Conservation (phyloP, 2,329 filamentous ascomycete species). For the Xylaria sp. region DNA sequence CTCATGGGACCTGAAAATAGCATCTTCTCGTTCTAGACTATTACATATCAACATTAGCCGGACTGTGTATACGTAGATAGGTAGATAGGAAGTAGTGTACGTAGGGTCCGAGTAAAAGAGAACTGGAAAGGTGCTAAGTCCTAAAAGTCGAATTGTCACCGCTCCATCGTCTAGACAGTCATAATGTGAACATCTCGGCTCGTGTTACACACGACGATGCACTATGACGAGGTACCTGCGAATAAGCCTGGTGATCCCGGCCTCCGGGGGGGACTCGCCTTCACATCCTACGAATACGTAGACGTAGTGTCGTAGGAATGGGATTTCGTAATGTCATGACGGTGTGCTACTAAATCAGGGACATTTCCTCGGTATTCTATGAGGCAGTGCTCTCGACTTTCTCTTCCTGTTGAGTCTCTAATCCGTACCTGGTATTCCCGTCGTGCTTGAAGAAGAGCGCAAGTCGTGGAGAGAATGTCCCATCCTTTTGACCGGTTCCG, state of each 20-base stretch:
- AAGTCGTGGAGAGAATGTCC: background rate
- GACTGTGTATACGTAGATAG: too few relatives aligned
- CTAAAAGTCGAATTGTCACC: background rate
- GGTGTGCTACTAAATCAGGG: background rate
- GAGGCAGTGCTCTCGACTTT: too few relatives aligned
- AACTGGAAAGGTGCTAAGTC: background rate
- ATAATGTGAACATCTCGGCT: background rate
- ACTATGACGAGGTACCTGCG: slow-evolving; percentile 3
- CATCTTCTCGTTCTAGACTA: background rate
- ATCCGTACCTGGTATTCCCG: too few relatives aligned
- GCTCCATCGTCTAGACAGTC: background rate
- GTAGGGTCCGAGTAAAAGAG: background rate
- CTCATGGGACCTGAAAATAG: background rate
- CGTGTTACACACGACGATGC: background rate
- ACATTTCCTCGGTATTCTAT: too few relatives aligned
- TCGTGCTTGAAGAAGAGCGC: too few relatives aligned
- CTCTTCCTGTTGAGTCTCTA: too few relatives aligned
- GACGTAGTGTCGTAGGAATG: background rate
- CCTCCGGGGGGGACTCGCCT: background rate
- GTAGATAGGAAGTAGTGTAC: background rate
- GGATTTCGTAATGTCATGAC: background rate
- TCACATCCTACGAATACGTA: background rate
- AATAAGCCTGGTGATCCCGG: background rate
- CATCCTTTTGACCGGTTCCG: background rate
- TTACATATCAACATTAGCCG: too few relatives aligned